phyloP scores from a whole-genome alignment of 768 basidiomycete genomes.

The Kwoniella europaea region DNA sequence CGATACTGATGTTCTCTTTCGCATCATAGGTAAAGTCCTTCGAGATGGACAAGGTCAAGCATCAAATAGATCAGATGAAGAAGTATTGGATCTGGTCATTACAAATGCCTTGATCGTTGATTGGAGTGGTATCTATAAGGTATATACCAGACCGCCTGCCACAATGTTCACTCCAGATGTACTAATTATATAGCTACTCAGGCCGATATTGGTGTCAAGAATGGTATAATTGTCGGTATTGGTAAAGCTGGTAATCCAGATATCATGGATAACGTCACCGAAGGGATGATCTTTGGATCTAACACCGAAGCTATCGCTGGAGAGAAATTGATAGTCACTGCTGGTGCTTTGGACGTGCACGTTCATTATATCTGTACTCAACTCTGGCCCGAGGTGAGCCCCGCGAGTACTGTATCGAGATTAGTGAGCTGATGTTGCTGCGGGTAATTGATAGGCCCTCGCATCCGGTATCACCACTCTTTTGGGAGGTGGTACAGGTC shows the following conservation, averaged over 20 bases:
- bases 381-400: constrained; percentile 75
- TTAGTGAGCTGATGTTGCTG: constrained; percentile 10
- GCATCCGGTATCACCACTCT: constrained; percentile 81
- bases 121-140: constrained; percentile 95
- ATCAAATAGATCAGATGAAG: constrained; percentile 69
- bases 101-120: constrained; percentile 94
- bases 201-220: constrained; percentile 93
- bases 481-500: constrained; percentile 96
- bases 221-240: constrained; percentile 79
- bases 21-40: constrained; percentile 83
- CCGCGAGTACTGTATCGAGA: constrained; percentile 25
- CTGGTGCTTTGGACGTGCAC: constrained; percentile 90
- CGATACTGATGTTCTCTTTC: no score
- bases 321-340: constrained; percentile 90
- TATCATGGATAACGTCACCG: constrained; percentile 78
- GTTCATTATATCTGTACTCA: constrained; percentile 96
- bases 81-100: constrained; percentile 86
- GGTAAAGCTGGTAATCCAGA: constrained; percentile 99
- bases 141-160: constrained; percentile 39
- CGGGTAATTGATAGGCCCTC: constrained; percentile 46
- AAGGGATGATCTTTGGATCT: constrained; percentile 77
- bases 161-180: not conserved
- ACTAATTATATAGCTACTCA: constrained; percentile 52
- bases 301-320: constrained; percentile 95
- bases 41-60: constrained; percentile 97